Conservation (phyloP, 73 alveolate genomes). For the Paramecium sonneborni region DNA sequence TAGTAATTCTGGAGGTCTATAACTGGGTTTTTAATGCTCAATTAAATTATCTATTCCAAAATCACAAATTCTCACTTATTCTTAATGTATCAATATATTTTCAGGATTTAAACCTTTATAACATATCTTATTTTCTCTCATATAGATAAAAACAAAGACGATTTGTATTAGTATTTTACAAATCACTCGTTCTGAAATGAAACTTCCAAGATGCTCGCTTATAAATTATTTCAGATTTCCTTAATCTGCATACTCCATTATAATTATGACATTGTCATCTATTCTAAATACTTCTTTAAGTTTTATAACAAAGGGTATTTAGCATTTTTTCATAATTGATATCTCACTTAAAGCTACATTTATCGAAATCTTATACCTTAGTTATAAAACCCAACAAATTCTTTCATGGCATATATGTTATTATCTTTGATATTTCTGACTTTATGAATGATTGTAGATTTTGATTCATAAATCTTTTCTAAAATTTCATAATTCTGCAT, state of each 20-base stretch:
- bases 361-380: neutral
- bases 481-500: conserved; percentile 42
- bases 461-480: conserved; percentile 18
- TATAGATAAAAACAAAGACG: neutral
- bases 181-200: conserved; percentile 23
- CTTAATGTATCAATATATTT: conserved; percentile 24
- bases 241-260: conserved; percentile 26
- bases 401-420: conserved; percentile 34
- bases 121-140: conserved; percentile 37
- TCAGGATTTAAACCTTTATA: conserved; percentile 40
- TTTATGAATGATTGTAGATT: conserved; percentile 1
- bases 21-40: neutral
- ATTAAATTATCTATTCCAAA: conserved; percentile 50
- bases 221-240: neutral
- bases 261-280: neutral
- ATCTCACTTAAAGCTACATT: neutral
- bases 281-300: neutral
- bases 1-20: conserved; percentile 19
- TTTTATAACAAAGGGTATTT: conserved; percentile 27
- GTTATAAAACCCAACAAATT: neutral
- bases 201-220: conserved; percentile 29
- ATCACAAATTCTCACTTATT: conserved; percentile 18
- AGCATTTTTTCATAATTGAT: neutral
- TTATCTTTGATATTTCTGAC: neutral
- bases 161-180: conserved; percentile 28